These are phyloP conservation scores for Moesziomyces sp. DNA, from an alignment of 1,284 basidiomycete species.

Conservation along the genomic window DNA sequence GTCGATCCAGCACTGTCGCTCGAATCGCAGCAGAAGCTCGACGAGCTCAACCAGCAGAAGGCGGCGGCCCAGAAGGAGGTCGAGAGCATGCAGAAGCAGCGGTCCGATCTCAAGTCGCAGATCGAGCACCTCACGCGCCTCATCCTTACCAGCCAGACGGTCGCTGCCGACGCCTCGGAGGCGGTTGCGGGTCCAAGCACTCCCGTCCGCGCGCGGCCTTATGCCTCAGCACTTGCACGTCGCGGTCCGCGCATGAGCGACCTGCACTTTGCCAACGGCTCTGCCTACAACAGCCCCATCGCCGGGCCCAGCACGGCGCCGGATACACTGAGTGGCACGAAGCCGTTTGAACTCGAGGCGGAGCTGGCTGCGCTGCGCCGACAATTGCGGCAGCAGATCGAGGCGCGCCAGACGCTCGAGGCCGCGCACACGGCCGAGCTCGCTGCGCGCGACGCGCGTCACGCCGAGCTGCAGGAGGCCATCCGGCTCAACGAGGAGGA, in stretches of 20 bases:
- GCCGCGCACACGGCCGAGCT: conserved; percentile 27
- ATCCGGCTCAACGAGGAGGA: conserved; percentile 46
- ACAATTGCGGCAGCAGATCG: conserved; percentile 43
- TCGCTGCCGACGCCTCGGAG: conserved; percentile 29
- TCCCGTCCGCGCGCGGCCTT: conserved; percentile 11
- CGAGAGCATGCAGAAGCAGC: conserved; percentile 53
- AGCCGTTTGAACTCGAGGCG: conserved; percentile 55
- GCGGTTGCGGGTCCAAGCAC: conserved; percentile 24
- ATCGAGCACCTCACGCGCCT: conserved; percentile 63
- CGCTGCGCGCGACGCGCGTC: conserved; percentile 26
- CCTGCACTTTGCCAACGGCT: conserved; percentile 8
- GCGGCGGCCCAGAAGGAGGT: conserved; percentile 52
- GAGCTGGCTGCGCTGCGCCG: conserved; percentile 52
- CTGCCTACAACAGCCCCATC: conserved; percentile 19
- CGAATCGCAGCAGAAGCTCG: conserved; percentile 32
- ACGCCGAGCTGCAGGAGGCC: conserved; percentile 37
- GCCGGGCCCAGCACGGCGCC: not conserved
- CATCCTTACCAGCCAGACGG: conserved; percentile 59
- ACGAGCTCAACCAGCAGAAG: conserved; percentile 47
- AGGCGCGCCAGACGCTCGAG: conserved; percentile 23
- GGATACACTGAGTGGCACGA: conserved; percentile 20
- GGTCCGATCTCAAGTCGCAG: conserved; percentile 52
- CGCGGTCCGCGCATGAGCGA: conserved; percentile 60
- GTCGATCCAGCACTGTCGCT: conserved; percentile 8
- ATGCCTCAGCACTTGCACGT: conserved; percentile 40